These are phyloP conservation scores for Cyclospora cayetanensis DNA, from an alignment of 169 alveolate genomes.

Conservation along the genomic window DNA sequence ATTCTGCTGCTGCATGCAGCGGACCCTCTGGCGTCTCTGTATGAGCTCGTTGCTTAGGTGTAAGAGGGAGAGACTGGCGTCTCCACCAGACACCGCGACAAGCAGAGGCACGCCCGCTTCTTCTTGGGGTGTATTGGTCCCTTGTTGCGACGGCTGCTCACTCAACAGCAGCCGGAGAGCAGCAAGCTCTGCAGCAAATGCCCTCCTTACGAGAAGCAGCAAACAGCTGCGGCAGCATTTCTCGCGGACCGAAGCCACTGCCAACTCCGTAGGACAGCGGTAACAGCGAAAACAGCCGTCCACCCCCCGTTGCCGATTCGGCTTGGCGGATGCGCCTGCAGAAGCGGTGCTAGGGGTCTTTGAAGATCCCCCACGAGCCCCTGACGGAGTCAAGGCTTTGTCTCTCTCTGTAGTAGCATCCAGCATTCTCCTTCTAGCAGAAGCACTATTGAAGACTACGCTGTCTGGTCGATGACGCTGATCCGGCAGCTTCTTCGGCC, in stretches of 20 bases:
- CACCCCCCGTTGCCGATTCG: not conserved
- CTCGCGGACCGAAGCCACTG: not conserved
- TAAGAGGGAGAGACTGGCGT: constrained; percentile 12
- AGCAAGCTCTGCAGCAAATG: constrained; percentile 3
- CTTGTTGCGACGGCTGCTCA: not conserved
- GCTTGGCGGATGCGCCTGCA: constrained; percentile 22
- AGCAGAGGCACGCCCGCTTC: not conserved
- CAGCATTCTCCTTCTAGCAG: too few species aligned
- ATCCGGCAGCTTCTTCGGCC: too few species aligned
- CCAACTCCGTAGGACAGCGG: constrained; percentile 16
- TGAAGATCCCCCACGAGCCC: too few species aligned
- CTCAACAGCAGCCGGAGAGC: not conserved
- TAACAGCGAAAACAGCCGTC: constrained; percentile 40
- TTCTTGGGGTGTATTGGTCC: not conserved
- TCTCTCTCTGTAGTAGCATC: too few species aligned
- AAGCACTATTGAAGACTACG: too few species aligned
- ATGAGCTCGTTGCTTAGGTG: not conserved
- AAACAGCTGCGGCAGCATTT: constrained; percentile 44
- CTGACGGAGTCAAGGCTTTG: too few species aligned
- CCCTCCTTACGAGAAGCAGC: constrained; percentile 15
- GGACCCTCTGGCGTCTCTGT: not conserved
- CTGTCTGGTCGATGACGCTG: too few species aligned
- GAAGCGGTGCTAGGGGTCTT: too few species aligned
- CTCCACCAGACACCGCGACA: constrained; percentile 38
- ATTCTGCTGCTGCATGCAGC: not conserved